A percentile compares a stretch with the other conserved stretches of the same genome.
These are phyloP conservation scores for Eucommia ulmoides DNA, from an alignment of 257 asterid genomes.

Conservation along the genomic window DNA sequence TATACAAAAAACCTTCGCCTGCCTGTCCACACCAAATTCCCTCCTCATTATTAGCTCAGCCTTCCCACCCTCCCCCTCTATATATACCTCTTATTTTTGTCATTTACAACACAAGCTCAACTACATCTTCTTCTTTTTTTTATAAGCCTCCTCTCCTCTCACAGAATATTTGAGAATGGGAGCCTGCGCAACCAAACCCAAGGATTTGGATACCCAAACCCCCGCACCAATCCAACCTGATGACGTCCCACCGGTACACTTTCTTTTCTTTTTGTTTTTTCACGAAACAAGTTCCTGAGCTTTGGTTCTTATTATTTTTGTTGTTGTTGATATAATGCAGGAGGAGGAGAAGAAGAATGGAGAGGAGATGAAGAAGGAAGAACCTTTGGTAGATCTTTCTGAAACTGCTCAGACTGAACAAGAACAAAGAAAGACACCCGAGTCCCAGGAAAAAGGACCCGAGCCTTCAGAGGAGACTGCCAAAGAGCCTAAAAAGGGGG, in stretches of 20 bases:
- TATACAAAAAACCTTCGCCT: neutral
- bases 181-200: conserved; percentile 89
- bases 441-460: too few relatives aligned
- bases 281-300: neutral
- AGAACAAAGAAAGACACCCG: too few relatives aligned
- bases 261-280: neutral
- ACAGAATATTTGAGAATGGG: conserved; percentile 30
- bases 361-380: conserved; percentile 25
- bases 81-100: neutral
- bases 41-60: neutral
- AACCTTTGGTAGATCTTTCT: conserved; percentile 26
- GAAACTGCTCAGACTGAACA: too few relatives aligned
- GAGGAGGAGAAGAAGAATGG: conserved; percentile 39
- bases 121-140: neutral
- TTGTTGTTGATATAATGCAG: neutral
- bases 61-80: neutral
- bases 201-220: conserved; percentile 35
- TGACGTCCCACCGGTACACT: conserved; percentile 23
- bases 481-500: conserved; percentile 1
- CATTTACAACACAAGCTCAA: neutral
- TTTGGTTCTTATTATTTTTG: neutral
- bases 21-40: neutral
- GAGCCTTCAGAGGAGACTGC: conserved; percentile 30
- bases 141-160: conserved; percentile 25
- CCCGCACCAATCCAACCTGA: conserved; percentile 24